phyloP scores from a whole-genome alignment of 2,329 filamentous ascomycete species.

The Colletotrichum australisinense region DNA sequence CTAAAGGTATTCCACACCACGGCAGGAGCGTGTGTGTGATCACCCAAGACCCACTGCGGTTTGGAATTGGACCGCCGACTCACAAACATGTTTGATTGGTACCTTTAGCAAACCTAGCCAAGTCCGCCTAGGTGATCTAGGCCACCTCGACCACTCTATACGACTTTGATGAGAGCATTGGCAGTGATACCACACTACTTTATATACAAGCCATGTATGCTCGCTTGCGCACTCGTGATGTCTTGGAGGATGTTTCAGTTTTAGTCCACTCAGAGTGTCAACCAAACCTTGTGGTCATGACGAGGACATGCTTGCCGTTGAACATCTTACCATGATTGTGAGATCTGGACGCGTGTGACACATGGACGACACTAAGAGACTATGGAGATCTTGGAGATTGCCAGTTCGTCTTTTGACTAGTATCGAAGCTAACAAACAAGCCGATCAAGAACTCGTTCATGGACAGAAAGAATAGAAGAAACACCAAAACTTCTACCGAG shows the following conservation, averaged over 20 bases:
- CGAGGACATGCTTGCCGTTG: no score
- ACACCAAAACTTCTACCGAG: neutral
- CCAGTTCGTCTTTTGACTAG: no score
- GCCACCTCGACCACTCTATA: neutral
- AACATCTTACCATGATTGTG: no score
- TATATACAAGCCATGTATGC: neutral
- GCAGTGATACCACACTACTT: neutral
- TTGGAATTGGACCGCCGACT: accelerated
- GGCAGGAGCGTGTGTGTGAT: neutral
- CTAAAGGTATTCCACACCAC: no score
- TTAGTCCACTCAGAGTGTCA: no score
- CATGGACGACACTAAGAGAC: neutral
- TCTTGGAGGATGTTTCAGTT: neutral
- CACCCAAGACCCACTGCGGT: neutral
- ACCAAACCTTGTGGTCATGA: no score
- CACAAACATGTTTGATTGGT: neutral
- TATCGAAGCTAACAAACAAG: neutral
- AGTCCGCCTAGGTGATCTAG: neutral
- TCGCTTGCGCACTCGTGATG: neutral
- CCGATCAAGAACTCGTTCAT: accelerated
- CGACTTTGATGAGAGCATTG: neutral
- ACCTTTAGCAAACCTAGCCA: neutral
- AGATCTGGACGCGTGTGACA: neutral
- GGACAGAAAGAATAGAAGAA: neutral
- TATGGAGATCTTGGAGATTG: neutral